Evolutionary conservation across 441 rosid genomes (phyloP), one percentile per base, ranked within the genome.

Genomic region (Syzygium malaccense): DNA sequence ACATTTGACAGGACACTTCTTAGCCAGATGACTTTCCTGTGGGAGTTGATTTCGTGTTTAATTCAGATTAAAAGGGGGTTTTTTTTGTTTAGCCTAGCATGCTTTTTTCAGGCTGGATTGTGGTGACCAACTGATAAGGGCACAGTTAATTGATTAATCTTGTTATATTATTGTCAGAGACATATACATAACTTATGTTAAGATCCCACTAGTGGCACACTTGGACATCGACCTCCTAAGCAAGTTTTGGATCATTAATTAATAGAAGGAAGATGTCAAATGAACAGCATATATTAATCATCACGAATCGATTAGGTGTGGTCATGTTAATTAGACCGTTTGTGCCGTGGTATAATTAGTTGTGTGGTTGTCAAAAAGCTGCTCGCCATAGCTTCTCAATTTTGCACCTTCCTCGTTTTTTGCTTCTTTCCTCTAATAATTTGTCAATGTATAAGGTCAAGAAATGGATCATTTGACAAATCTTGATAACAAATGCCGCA

Each of bases 231-330:
- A 37, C n/a, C 17, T 28, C 13, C 28, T 75, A 37, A 13, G 10
- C n/a, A 75, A 12, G 23, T 12, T 37, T 41, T 23, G 45, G 6
- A 23, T 37, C 5, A 6, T 11, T 75, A 7, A 30, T 66, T 66
- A 66, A 66, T 28, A 17, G 25, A 66, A 8, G 12, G 41, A 12
- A 75, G 23, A 12, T 37, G 51, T 75, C 51, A 37, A 12, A 37
- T 41, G n/a, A 71, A 71, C 7, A 7, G 6, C 15, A 19, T 0
- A 71, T 20, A 13, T 20, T 1, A 0, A 71, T 71, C 8, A 28
- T 33, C 80, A 37, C 8, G 25, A 37, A 71, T 37, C 17, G 7
- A 4, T 71, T 10, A 68, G 1, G 4, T 19, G 14, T 71, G 49
- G 8, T 25, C 9, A 37, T 41, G 83, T 23, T 41, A 75, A 37